phyloP scores from a whole-genome alignment of 2,329 filamentous ascomycete genomes.

The Microdochium nivale region DNA sequence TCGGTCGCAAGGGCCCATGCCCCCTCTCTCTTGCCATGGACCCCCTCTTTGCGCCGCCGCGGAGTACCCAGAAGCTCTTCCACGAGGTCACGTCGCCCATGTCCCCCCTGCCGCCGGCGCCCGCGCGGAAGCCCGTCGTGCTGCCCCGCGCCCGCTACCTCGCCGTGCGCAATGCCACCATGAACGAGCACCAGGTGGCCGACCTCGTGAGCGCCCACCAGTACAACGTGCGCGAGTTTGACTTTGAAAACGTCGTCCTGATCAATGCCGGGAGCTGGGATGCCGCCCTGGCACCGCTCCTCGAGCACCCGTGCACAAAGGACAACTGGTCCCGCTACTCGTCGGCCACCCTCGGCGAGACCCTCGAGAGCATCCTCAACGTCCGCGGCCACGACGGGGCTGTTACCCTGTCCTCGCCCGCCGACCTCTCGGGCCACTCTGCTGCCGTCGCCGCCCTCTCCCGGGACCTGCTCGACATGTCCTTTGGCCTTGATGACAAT shows the following conservation, averaged over 20 bases:
- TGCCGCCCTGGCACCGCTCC: constrained; percentile 68
- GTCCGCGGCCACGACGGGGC: not conserved
- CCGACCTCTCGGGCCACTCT: constrained; percentile 37
- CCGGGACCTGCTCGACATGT: constrained; percentile 34
- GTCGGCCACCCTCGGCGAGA: constrained; percentile 21
- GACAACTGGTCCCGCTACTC: constrained; percentile 34
- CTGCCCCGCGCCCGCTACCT: constrained; percentile 63
- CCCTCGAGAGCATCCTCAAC: constrained; percentile 13
- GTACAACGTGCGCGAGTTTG: constrained; percentile 63
- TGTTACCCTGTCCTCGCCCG: constrained; percentile 10
- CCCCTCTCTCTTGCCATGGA: constrained; percentile 64
- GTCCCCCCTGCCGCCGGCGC: constrained; percentile 48
- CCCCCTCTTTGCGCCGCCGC: constrained; percentile 54
- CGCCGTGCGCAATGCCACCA: constrained; percentile 62
- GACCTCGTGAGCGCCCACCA: constrained; percentile 61
- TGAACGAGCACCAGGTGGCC: constrained; percentile 64
- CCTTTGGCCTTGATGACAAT: constrained; percentile 20
- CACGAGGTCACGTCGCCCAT: constrained; percentile 56
- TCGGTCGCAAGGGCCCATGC: constrained; percentile 62
- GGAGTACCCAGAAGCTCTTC: constrained; percentile 48
- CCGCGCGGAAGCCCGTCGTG: constrained; percentile 45
- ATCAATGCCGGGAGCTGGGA: constrained; percentile 67
- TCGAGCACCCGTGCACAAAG: constrained; percentile 32
- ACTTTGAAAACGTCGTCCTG: constrained; percentile 69
- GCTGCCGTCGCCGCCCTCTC: constrained; percentile 46